Evolutionary conservation across 176 grass and related monocot species (phyloP), one percentile per base, ranked within the genome.

Genomic region (Carex myosuroides): DNA sequence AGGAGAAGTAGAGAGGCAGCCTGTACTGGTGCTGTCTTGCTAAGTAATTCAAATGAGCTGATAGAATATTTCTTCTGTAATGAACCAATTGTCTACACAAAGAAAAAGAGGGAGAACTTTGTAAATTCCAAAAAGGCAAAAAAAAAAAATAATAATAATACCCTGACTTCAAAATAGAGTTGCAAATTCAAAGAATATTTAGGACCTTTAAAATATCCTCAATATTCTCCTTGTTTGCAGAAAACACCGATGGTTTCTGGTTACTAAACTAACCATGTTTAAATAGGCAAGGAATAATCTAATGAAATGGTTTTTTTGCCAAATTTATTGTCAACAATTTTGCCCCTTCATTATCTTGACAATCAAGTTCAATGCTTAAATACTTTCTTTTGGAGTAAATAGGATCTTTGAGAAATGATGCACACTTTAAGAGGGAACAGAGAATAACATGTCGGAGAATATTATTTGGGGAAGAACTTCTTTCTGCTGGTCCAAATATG

Each of bases 51-150:
- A 13, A 90, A 90, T 55, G 89, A 90, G 57, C 85, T 85, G 26
- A 90, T 90, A n/a, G 88, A 84, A 64, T 90, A 90, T 75, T 90
- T 90, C 81, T 90, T 90, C 81, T 87, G 88, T 60, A 90, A 70
- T 20, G 88, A 87, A 10, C 85, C 88, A 24, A 90, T 90, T 46
- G 88, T 84, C 89, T 90, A 52, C 63, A 85, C 20, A 85, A 16
- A 83, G 13, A 14, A 29, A 41, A 67, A 54, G 46, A 32, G 62
- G 41, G 13, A 76, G 6, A 30, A 53, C 18, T 17, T 76, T 55
- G 22, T 76, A 46, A 76, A 54, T 76, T 30, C 46, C 46, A 55
- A 55, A 44, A 37, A 44, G 13, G 35, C n/a, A n/a, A n/a, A 76
- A 55, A 13, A 22, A 52, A 67, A 14, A 67, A 14, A 6, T 17